Evolutionary conservation across 768 basidiomycete genomes (phyloP), one percentile per base, ranked within the genome.

Genomic region (Hypholoma sublateritium): DNA sequence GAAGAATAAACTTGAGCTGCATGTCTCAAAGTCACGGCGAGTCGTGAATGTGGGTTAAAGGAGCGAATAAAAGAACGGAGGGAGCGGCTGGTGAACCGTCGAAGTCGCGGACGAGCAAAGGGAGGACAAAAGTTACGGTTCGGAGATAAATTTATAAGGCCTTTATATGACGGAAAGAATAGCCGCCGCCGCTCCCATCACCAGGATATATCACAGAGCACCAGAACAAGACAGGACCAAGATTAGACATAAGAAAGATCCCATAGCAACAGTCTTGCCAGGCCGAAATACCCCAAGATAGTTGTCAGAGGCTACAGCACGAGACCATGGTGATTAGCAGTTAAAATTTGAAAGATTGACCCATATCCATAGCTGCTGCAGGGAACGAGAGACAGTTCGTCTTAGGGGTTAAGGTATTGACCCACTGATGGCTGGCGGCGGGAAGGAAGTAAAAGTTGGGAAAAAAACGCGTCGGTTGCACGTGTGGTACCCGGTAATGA

Each of bases 1-100:
- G 55, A 50, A 75, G 53, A 53, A 67, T 60, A 34, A 62, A 42
- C 57, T 65, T 65, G 42, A 69, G 56, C 51, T 64, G 66, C 68
- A 69, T 69, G 17, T 57, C 55, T 60, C 48, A 50, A 39, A 47
- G 53, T 66, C 62, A 63, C 62, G 62, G 59, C 59, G 65, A 63
- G 49, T 64, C 62, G 65, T 64, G 62, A 57, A 62, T 46, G 59
- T 63, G 55, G 55, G 45, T 57, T 19, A 28, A 61, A 59, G 11
- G 57, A 59, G 51, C 56, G 60, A 52, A 56, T 55, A 36, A 56
- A 57, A 61, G 59, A 59, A 56, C 50, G 57, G 55, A 59, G 56
- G 59, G 57, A 45, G 56, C 59, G 53, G 56, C 32, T 25, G 41
- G 48, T 34, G 44, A 51, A 57, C 63, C 58, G 47, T 53, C 17